Evolutionary conservation across 768 basidiomycete species (phyloP).

Genomic region (Scleroderma bovista): DNA sequence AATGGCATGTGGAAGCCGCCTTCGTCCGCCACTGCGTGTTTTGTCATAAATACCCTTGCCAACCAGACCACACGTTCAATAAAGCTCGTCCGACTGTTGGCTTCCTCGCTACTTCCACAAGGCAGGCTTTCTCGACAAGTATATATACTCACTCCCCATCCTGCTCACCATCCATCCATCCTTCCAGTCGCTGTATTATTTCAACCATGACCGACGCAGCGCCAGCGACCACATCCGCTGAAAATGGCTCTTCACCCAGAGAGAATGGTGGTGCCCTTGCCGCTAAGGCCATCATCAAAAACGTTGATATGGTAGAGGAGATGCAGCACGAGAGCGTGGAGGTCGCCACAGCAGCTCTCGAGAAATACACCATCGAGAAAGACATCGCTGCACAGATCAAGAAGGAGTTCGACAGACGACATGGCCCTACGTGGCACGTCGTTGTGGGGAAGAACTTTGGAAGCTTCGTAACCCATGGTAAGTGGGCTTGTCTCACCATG

Average conservation of each 20-base stretch:
- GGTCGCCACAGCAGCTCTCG: slow-evolving; percentile 76
- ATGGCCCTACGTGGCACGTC: slow-evolving; percentile 96
- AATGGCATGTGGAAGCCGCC: slow-evolving; percentile 8
- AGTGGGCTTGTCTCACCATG: no score
- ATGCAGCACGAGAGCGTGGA: slow-evolving; percentile 95
- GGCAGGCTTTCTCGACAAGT: slow-evolving; percentile 15
- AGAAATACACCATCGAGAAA: slow-evolving; percentile 93
- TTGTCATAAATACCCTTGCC: slow-evolving; percentile 7
- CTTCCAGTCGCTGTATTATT: neutral
- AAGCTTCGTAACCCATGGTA: slow-evolving; percentile 95
- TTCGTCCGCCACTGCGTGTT: slow-evolving; percentile 11
- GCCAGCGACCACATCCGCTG: slow-evolving; percentile 50
- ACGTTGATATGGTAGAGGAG: slow-evolving; percentile 94
- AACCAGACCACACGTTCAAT: slow-evolving; percentile 11
- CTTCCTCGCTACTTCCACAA: slow-evolving; percentile 22
- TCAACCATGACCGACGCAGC: slow-evolving; percentile 52
- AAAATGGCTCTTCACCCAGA: slow-evolving; percentile 41
- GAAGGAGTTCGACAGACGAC: slow-evolving; percentile 92
- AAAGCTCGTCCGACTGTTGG: neutral
- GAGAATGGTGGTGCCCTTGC: slow-evolving; percentile 33
- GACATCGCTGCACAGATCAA: slow-evolving; percentile 98
- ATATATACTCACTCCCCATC: slow-evolving; percentile 23
- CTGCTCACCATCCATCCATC: neutral
- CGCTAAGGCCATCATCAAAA: slow-evolving; percentile 90
- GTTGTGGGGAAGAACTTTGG: slow-evolving; percentile 99